Conservation (phyloP, 495 filamentous ascomycete genomes). For the Cudoniella acicularis region DNA sequence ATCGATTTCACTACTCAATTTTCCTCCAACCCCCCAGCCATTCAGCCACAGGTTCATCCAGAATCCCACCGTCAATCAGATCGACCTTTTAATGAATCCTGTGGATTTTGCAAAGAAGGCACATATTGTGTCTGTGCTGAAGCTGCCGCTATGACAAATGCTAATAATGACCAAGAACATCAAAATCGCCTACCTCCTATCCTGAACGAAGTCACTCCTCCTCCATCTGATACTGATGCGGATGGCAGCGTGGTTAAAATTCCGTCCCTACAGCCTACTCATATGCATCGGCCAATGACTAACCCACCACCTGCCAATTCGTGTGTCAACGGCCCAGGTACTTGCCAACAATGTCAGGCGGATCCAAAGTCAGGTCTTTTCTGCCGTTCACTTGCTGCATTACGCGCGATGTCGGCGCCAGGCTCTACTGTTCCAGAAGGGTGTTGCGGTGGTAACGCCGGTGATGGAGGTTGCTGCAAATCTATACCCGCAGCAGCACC, state of each 20-base stretch:
- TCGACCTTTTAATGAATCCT: constrained; percentile 49
- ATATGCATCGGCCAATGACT: constrained; percentile 29
- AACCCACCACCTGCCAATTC: constrained; percentile 31
- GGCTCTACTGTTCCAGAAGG: constrained; percentile 34
- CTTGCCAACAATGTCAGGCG: constrained; percentile 72
- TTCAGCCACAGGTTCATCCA: constrained; percentile 13
- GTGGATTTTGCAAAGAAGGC: constrained; percentile 85
- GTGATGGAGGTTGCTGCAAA: constrained; percentile 50
- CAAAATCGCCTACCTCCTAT: constrained; percentile 46
- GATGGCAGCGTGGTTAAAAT: constrained; percentile 47
- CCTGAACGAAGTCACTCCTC: constrained; percentile 61
- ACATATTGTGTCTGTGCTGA: constrained; percentile 84
- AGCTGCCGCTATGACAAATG: constrained; percentile 45
- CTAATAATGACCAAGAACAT: constrained; percentile 23
- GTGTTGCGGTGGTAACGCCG: constrained; percentile 48
- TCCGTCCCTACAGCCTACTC: constrained; percentile 32
- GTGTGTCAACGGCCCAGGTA: constrained; percentile 71
- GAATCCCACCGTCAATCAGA: constrained; percentile 22
- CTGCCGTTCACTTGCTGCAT: constrained; percentile 78
- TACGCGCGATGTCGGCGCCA: constrained; percentile 42
- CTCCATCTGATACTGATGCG: constrained; percentile 64
- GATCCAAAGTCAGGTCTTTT: constrained; percentile 81
- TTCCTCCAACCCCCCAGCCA: constrained; percentile 35
- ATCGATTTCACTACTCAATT: constrained; percentile 72
- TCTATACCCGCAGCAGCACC: constrained; percentile 10